phyloP scores from a whole-genome alignment of 2,329 filamentous ascomycete genomes.

The Fusarium poae region DNA sequence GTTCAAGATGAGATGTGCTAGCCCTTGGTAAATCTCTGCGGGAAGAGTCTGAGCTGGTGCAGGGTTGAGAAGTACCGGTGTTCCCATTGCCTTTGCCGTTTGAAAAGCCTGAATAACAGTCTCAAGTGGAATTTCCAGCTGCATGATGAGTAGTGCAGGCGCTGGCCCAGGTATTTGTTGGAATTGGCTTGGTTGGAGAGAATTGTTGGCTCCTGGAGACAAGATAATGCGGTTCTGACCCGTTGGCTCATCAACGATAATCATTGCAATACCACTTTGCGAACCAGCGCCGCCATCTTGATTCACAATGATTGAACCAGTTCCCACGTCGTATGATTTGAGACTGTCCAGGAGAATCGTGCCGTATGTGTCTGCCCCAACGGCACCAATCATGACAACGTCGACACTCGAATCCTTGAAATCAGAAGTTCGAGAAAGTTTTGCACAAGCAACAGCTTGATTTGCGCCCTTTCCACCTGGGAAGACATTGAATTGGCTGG shows the following conservation, averaged over 20 bases:
- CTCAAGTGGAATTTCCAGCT: slow-evolving; percentile 78
- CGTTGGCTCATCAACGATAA: slow-evolving; percentile 78
- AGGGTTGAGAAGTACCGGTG: slow-evolving; percentile 84
- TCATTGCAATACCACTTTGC: slow-evolving; percentile 76
- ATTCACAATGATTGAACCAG: slow-evolving; percentile 62
- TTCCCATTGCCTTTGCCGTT: slow-evolving; percentile 60
- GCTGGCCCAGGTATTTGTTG: slow-evolving; percentile 49
- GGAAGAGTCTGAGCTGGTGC: slow-evolving; percentile 81
- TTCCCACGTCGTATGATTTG: slow-evolving; percentile 71
- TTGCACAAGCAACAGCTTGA: slow-evolving; percentile 89
- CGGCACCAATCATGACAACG: slow-evolving; percentile 81
- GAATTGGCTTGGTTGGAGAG: slow-evolving; percentile 57
- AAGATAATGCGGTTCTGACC: slow-evolving; percentile 85
- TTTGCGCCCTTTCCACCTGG: slow-evolving; percentile 96
- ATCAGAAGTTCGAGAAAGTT: slow-evolving; percentile 73
- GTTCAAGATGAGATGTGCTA: slow-evolving; percentile 88
- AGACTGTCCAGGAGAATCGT: slow-evolving; percentile 69
- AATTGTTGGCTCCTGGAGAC: slow-evolving; percentile 76
- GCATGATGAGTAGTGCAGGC: slow-evolving; percentile 77
- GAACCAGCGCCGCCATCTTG: slow-evolving; percentile 54
- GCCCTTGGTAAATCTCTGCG: slow-evolving; percentile 70
- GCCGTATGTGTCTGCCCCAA: slow-evolving; percentile 77
- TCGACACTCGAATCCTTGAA: slow-evolving; percentile 53
- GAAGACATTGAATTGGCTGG: slow-evolving; percentile 80
- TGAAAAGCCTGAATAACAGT: slow-evolving; percentile 73